Percentiles rank a stretch among this genome's conserved stretches.
Evolutionary conservation across 1,284 basidiomycete genomes (phyloP).

Genomic region (Mycena sp.): DNA sequence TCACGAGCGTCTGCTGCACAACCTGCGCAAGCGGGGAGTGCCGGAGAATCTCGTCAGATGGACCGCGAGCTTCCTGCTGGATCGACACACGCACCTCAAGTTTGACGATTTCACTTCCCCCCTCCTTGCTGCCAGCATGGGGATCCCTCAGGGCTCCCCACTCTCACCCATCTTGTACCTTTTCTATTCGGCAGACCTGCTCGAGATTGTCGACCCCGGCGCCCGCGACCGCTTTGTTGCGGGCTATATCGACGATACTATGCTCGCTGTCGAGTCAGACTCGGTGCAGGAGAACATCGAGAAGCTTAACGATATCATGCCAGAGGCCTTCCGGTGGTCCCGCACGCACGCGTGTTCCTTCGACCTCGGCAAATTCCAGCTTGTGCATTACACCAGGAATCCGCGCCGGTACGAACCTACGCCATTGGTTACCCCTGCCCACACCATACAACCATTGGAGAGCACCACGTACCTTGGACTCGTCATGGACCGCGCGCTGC

Average conservation of each 20-base stretch:
- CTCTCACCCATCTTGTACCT: constrained; percentile 37
- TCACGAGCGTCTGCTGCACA: too few species aligned
- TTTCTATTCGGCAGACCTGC: constrained; percentile 35
- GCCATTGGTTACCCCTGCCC: not conserved
- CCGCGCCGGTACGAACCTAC: too few species aligned
- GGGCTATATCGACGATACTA: too few species aligned
- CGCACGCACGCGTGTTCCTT: too few species aligned
- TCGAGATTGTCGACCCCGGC: constrained; percentile 17
- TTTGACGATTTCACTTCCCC: constrained; percentile 26
- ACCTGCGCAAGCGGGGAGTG: constrained; percentile 27
- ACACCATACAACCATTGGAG: not conserved
- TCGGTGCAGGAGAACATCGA: too few species aligned
- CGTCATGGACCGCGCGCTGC: too few species aligned
- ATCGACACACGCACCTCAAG: constrained; percentile 31
- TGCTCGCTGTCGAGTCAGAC: not conserved
- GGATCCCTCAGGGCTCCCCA: too few species aligned
- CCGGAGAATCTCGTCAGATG: constrained; percentile 25
- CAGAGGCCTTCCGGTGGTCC: not conserved
- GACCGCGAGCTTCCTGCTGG: constrained; percentile 30
- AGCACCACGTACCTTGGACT: too few species aligned
- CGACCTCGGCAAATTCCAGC: too few species aligned
- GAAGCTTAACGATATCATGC: constrained; percentile 2
- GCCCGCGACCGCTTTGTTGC: not conserved
- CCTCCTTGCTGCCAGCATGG: too few species aligned
- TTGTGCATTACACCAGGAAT: too few species aligned